A percentile compares a stretch with the other conserved stretches of the same genome.
These are phyloP conservation scores for Thalassia testudinum DNA, from an alignment of 116 monocot species.

Conservation along the genomic window DNA sequence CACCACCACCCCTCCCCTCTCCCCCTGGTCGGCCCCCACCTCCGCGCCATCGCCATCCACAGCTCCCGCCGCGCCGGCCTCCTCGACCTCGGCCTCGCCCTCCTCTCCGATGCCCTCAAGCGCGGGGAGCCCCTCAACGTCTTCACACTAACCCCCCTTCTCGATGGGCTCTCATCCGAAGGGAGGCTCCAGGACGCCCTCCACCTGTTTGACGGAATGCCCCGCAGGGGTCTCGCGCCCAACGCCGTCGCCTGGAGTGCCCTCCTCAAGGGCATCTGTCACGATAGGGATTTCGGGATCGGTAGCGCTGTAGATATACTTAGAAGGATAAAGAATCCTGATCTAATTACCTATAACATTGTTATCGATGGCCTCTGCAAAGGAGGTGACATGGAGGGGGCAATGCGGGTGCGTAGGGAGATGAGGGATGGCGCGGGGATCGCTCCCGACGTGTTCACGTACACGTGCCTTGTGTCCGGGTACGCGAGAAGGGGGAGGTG, in stretches of 20 bases:
- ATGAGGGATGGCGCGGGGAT: constrained; percentile 9
- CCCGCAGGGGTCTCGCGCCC: constrained; percentile 28
- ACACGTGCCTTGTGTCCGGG: constrained; percentile 21
- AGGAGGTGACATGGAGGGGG: constrained; percentile 18
- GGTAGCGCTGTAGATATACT: constrained; percentile 26
- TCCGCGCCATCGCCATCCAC: constrained; percentile 41
- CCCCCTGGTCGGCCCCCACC: constrained; percentile 20
- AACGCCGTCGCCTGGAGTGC: constrained; percentile 45
- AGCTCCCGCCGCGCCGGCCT: constrained; percentile 24
- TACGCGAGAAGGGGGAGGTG: too few relatives aligned
- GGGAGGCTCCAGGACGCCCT: constrained; percentile 32
- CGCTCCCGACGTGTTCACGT: constrained; percentile 24
- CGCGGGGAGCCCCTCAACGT: constrained; percentile 26
- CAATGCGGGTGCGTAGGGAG: constrained; percentile 18
- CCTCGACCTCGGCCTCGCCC: constrained; percentile 22
- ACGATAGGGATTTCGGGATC: constrained; percentile 15
- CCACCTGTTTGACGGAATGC: constrained; percentile 18
- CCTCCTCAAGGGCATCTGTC: constrained; percentile 29
- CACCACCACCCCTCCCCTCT: constrained; percentile 2
- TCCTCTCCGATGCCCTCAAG: constrained; percentile 29
- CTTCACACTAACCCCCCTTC: constrained; percentile 48
- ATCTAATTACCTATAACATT: constrained; percentile 40
- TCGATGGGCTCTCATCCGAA: constrained; percentile 9
- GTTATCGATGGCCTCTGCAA: constrained; percentile 22
- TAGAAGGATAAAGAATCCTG: constrained; percentile 36